Evolutionary conservation across 495 filamentous ascomycete species (phyloP).

Genomic region (Aspergillus ellipticus): DNA sequence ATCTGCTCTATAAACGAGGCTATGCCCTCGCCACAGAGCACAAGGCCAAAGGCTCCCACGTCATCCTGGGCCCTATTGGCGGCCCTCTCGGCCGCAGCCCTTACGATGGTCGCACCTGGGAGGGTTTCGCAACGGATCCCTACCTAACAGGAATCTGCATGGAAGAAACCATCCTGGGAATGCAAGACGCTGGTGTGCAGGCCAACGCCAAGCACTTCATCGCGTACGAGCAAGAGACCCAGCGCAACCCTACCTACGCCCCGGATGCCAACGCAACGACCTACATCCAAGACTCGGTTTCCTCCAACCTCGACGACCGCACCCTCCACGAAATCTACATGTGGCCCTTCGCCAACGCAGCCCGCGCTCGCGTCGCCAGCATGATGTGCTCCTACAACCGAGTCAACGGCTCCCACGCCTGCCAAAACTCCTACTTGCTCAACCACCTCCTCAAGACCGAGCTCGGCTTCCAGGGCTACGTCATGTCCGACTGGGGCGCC

Average conservation of each 20-base stretch:
- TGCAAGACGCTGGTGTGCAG: conserved; percentile 55
- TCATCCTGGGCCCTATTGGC: conserved; percentile 49
- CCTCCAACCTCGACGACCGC: conserved; percentile 58
- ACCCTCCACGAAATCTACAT: conserved; percentile 78
- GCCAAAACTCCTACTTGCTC: conserved; percentile 57
- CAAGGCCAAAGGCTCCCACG: conserved; percentile 50
- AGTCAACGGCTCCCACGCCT: conserved; percentile 63
- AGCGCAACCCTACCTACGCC: conserved; percentile 22
- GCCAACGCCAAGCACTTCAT: conserved; percentile 59
- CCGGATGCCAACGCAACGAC: conserved; percentile 64
- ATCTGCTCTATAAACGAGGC: conserved; percentile 60
- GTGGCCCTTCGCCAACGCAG: conserved; percentile 69
- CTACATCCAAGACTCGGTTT: conserved; percentile 70
- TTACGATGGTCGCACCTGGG: conserved; percentile 61
- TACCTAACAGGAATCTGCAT: conserved; percentile 55
- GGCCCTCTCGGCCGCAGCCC: conserved; percentile 53
- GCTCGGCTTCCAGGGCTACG: conserved; percentile 63
- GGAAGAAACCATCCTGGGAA: conserved; percentile 51
- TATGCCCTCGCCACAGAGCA: conserved; percentile 58
- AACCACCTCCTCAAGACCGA: conserved; percentile 64
- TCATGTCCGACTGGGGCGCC: conserved; percentile 63
- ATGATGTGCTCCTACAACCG: conserved; percentile 72
- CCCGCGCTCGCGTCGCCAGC: conserved; percentile 55
- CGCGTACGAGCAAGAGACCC: conserved; percentile 55
- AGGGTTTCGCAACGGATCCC: conserved; percentile 68